Base-by-base conservation (phyloP, 306 rosid species). In the Begonia loranthoides region DNA sequence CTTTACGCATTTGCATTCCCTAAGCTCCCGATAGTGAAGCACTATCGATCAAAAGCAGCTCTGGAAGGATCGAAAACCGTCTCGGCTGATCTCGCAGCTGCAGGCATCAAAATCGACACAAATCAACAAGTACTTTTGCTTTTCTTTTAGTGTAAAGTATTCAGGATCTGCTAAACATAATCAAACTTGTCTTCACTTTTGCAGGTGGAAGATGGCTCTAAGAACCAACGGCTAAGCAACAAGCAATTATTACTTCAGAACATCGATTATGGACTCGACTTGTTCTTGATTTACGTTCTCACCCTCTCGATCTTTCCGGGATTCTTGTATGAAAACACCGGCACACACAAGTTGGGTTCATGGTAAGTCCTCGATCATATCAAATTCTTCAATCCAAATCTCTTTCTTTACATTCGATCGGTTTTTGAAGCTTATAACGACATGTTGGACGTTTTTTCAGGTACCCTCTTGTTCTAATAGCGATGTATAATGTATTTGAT, bases 251-350 rank as follows among this genome's bases (percentile, higher is more conserved):
- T 86, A 45, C 6, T 52, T 1, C 44, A 76, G 68, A 90, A 78
- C 10, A 15, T 63, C 15, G 95, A 86, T 63, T 90, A 78, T 67
- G 76, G 65, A 52, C 51, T 52, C 3, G 99, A 65, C 55, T 15
- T 86, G 49, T 72, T 72, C 59, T 64, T 90, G 43, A 76, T 78
- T 53, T 80, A 83, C 64, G 84, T 53, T 10, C 5, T 76, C 15
- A 86, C 99, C 6, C 48, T 90, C 66, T 90, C 95, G 9, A 86
- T 90, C 49, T 66, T 74, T 56, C 99, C 95, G 5, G 99, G 95
- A 9, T 86, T 86, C 75, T 59, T 82, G 67, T 90, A 66, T 38
- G 99, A 90, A 73, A 74, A 86, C 41, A 86, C 99, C 0, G 99
- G 99, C 57, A 15, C 65, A 3, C 99, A 90, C 61, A 62, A 61